Base-by-base conservation (phyloP, 805 yeast species). In the Candida suzukii region DNA sequence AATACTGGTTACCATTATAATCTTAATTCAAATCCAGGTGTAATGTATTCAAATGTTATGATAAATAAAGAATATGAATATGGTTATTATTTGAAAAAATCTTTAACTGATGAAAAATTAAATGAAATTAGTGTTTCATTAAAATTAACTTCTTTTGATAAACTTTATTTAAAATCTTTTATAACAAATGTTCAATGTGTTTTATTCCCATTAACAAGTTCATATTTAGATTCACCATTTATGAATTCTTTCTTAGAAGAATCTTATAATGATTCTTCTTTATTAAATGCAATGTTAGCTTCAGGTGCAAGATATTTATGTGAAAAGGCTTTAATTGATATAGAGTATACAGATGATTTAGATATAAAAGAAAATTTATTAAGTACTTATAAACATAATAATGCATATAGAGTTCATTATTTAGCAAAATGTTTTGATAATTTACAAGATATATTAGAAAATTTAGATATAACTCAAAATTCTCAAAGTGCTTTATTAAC, bases 401-500 rank as follows among this genome's bases (percentile, higher is more conserved):
- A 60, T 73, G 71, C 48, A 76, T 79, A 20, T 70, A 73, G 60
- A 16, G 76, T 79, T 46, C 70, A 71, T 27, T 83, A 83, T 51
- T 57, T 83, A 17, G 73, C 83, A n/a, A 73, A 70, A 44, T 83
- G 90, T 53, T 63, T 83, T 42, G 72, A 73, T 43, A 67, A 78
- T 5, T 59, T 83, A 20, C 78, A 78, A 39, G 68, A 67, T 14
- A 72, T 53, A 54, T 64, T 61, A 50, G 68, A 56, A 57, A 66
- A 47, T 60, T 63, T 41, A 35, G 49, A 32, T 56, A 63, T 38
- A 16, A 45, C 51, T 40, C 68, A 70, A 19, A 76, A 80, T 49
- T 74, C 80, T 18, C 88, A 80, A 47, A 76, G 84, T 1, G 76
- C 82, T 3, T 64, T 82, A 12, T 57, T 83, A 17, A 82, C 90